phyloP scores from a whole-genome alignment of 2,329 filamentous ascomycete genomes.

The Furcasterigmium sp. region DNA sequence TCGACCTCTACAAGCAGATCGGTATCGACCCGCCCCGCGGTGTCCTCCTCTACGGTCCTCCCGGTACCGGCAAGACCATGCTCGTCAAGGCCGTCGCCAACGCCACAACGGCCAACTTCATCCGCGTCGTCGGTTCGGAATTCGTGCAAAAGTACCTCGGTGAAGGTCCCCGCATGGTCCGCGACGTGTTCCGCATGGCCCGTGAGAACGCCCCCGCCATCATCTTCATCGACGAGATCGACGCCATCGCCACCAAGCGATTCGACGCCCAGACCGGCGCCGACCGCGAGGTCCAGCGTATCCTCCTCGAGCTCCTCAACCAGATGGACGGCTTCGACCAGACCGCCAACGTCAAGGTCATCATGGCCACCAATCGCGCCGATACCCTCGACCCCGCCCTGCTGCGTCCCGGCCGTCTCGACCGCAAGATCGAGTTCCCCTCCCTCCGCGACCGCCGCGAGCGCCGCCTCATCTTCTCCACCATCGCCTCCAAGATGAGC shows the following conservation, averaged over 20 bases:
- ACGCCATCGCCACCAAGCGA: constrained; percentile 97
- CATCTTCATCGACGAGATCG: constrained; percentile 99
- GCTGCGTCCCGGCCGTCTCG: constrained; percentile 87
- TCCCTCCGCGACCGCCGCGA: constrained; percentile 88
- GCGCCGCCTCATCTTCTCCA: constrained; percentile 91
- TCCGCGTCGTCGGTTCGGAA: constrained; percentile 85
- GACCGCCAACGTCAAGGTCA: constrained; percentile 98
- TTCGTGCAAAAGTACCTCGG: constrained; percentile 93
- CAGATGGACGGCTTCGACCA: constrained; percentile 99
- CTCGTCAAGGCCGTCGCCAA: constrained; percentile 89
- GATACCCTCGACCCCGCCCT: constrained; percentile 95
- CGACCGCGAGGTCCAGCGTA: constrained; percentile 97
- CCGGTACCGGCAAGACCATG: constrained; percentile 73
- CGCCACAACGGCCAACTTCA: constrained; percentile 82
- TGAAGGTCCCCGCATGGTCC: constrained; percentile 95
- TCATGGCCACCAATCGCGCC: constrained; percentile 98
- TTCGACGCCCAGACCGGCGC: constrained; percentile 98
- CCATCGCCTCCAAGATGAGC: constrained; percentile 97
- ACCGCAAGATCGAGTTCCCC: constrained; percentile 99
- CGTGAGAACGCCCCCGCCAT: constrained; percentile 97
- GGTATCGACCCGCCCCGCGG: constrained; percentile 97
- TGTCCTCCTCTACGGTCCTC: constrained; percentile 70
- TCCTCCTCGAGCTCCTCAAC: constrained; percentile 92
- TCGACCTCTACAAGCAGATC: constrained; percentile 98
- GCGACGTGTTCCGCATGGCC: constrained; percentile 98